Base-by-base conservation (phyloP, 441 rosid genomes). In the Bruguiera hainesii region DNA sequence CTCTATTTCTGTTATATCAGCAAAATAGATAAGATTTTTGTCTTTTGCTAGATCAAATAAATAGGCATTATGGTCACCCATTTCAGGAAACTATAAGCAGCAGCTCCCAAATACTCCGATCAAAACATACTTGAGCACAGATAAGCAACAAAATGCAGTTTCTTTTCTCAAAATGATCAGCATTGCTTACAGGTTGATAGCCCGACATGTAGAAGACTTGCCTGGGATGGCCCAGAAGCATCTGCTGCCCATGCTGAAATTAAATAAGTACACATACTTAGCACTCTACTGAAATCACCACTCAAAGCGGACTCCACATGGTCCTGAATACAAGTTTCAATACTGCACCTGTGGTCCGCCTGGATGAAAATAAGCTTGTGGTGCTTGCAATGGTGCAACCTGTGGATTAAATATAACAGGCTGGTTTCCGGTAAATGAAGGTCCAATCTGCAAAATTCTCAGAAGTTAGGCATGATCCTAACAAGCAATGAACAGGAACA, bases 281-380 rank as follows among this genome's bases (percentile, higher is more conserved):
- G 21, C 6, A 20, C 21, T 20, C 23, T 10, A 52, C 8, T 20
- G 56, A 52, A 52, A 52, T 21, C 13, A 21, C 10, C 23, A 52
- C 23, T 52, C 21, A 52, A 52, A 65, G 25, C 55, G 16, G 25
- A 20, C 19, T 18, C 26, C 31, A 2, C 23, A 56, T 10, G 31
- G 21, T 26, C 39, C 25, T 7, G 25, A 42, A 35, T 16, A 56
- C 35, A 51, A 67, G 33, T 29, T 61, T 21, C 42, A 10, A 48
- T 39, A 50, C 37, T 56, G 21, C 65, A 90, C 98, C 91, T 91
- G 91, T 71, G 91, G 90, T 69, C 83, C 96, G 74, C 77, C 79
- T 59, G 88, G 88, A 71, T 86, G 96, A 72, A 82, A 83, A 82
- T 87, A 93, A 56, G 87, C 72, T 75, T 83, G 96, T 1, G 82